Base-by-base conservation (phyloP, 1,284 basidiomycete genomes). In the Athelia sp. region DNA sequence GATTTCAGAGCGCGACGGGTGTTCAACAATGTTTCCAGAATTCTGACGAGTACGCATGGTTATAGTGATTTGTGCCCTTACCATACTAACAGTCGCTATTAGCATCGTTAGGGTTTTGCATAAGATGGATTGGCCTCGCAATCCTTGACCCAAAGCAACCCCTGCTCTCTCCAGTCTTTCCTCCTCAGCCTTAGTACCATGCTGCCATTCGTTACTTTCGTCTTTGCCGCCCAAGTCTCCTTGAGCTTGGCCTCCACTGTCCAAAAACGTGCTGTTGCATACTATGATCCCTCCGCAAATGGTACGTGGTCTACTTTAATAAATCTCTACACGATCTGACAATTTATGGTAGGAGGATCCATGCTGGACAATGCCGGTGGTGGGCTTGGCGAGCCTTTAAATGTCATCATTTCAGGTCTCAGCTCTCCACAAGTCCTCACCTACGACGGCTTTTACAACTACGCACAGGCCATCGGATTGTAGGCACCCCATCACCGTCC, bases 381-480 rank as follows among this genome's bases (percentile, higher is more conserved):
- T 77, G 76, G 75, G 4, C 56, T 65, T 2, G 83, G 82, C 3
- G 83, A 84, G 57, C 83, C 82, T 15, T 58, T 85, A 51, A 84
- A 85, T 56, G 81, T 82, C 24, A 78, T 81, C 52, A 69, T 82
- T 46, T 82, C 79, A 2, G 78, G 77, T 0, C 56, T 73, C 29
- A 85, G 82, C 58, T 81, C 81, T 6, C 63, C 76, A 1, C 65
- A 19, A 1, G 79, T 86, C 11, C 70, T 85, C 38, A 82, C 75
- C 0, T 70, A 81, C 51, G 56, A 63, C 17, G 83, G 84, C 0
- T 60, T 84, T 47, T 43, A 81, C 43, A 83, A 84, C 56, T 86
- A 70, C 58, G 83, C 81, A 0, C 71, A 63, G 36, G 75, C 82
- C 1, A 76, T 84, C 43, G 80, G 80, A 15, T 83, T 82, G 82